Evolutionary conservation across 345 rosid species (phyloP), one percentile per base, ranked within the genome.

Genomic region (Nephelium lappaceum): DNA sequence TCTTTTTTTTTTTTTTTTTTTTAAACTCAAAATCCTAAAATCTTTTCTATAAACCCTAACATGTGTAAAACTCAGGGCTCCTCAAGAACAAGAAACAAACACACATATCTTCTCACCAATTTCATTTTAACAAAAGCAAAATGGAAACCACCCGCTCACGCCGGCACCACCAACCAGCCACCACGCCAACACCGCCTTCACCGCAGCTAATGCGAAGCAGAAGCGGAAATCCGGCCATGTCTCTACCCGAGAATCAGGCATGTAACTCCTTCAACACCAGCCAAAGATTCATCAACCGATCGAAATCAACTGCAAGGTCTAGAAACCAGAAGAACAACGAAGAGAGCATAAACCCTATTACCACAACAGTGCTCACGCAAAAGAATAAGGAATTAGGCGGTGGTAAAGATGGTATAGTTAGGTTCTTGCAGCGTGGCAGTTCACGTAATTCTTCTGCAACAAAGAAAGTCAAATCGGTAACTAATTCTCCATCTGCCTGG

Each of bases 401-500:
- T 2, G 61, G 61, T 15, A 76, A n/a, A 62, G 83, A 84, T 51
- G 86, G 85, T 67, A 70, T 78, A 31, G 72, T 61, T 16, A 76
- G 83, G 85, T 75, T 84, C 78, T 66, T 79, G 83, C 92, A 80
- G 4, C 86, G 87, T 60, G 88, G 82, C 12, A 84, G 80, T 64
- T 85, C 83, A 21, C 76, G 88, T 21, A 78, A 69, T 5, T 57
- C 67, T 16, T 45, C 69, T 2, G 62, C 69, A 24, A 60, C 84
- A 1, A 84, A 76, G 81, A 88, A 80, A 57, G 65, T 69, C 3
- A 84, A 78, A 77, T 43, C 87, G 0, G 81, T 84, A 10, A 70
- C 82, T 11, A 78, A 55, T 24, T 86, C 92, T 16, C 87, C 92
- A 1, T 95, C 96, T 0, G 95, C 98, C 7, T 92, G 97, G 98